Percentiles rank a stretch among this genome's conserved stretches.
phyloP scores from a whole-genome alignment of 2,329 filamentous ascomycete genomes.

The Exophiala dermatitidis region DNA sequence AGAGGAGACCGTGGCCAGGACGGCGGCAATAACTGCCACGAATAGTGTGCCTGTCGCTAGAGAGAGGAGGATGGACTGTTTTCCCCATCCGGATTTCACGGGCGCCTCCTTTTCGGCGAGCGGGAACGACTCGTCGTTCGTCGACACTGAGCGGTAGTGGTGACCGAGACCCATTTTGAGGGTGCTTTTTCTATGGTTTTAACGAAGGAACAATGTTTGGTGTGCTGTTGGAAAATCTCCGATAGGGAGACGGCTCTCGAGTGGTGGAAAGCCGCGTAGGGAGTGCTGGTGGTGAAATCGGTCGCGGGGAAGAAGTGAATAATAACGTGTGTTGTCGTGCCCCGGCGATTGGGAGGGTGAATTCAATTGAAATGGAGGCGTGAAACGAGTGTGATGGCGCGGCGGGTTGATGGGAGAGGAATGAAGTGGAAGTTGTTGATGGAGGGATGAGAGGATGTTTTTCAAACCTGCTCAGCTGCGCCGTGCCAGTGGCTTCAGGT shows the following conservation, averaged over 20 bases:
- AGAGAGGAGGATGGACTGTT: slow-evolving; percentile 19
- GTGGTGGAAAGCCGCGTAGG: background rate
- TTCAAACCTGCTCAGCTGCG: slow-evolving; percentile 4
- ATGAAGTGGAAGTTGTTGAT: slow-evolving; percentile 1
- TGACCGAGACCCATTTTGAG: slow-evolving; percentile 16
- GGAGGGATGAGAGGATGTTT: slow-evolving; percentile 3
- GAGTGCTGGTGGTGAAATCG: background rate
- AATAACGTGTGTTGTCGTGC: slow-evolving; percentile 6
- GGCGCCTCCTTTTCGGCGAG: slow-evolving; percentile 11
- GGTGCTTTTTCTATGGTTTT: background rate
- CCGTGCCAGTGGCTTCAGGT: background rate
- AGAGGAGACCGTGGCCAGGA: slow-evolving; percentile 19
- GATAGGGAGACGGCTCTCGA: too few species aligned
- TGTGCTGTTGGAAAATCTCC: too few species aligned
- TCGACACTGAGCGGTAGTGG: slow-evolving; percentile 22
- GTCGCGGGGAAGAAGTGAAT: background rate
- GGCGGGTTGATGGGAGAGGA: background rate
- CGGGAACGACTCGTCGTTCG: slow-evolving; percentile 16
- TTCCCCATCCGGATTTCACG: slow-evolving; percentile 19
- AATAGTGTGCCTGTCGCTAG: slow-evolving; percentile 21
- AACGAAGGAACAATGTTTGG: background rate
- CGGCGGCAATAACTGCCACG: slow-evolving; percentile 18
- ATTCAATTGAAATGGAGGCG: background rate
- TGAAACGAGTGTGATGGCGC: background rate
- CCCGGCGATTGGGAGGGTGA: background rate